phyloP scores from a whole-genome alignment of 176 grass and related monocot species.

The Triticum timopheevii region DNA sequence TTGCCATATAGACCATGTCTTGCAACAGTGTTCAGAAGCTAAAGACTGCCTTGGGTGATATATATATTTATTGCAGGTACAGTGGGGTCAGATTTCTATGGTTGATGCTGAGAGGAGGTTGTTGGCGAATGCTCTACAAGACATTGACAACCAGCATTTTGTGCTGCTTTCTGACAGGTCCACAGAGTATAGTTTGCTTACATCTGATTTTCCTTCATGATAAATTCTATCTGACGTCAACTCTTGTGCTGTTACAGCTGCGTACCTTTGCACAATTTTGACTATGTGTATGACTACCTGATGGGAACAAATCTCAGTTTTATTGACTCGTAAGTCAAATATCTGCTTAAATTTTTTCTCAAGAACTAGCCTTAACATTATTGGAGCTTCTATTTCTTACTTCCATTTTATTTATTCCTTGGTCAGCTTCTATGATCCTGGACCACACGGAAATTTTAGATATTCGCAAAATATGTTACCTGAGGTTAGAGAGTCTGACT shows the following conservation, averaged over 20 bases:
- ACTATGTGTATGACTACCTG: slow-evolving; percentile 86
- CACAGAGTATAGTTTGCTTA: slow-evolving; percentile 2
- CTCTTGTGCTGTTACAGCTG: slow-evolving; percentile 56
- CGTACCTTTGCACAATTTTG: slow-evolving; percentile 94
- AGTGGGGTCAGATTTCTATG: slow-evolving; percentile 97
- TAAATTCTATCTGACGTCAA: slow-evolving; percentile 26
- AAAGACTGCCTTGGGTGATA: background rate
- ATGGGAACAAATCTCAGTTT: slow-evolving; percentile 87
- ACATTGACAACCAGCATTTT: slow-evolving; percentile 91
- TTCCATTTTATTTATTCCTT: slow-evolving; percentile 30
- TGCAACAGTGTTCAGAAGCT: background rate
- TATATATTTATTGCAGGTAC: slow-evolving; percentile 48
- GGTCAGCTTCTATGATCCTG: slow-evolving; percentile 90
- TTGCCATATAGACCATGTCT: background rate
- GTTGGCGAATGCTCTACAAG: slow-evolving; percentile 80
- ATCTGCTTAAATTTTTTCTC: background rate
- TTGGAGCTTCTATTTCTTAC: background rate
- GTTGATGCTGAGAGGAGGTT: slow-evolving; percentile 95
- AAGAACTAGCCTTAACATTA: background rate
- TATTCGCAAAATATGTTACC: slow-evolving; percentile 88
- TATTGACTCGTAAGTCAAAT: slow-evolving; percentile 71
- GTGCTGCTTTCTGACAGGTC: slow-evolving; percentile 96
- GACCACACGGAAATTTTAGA: slow-evolving; percentile 92
- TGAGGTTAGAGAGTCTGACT: slow-evolving; percentile 68
- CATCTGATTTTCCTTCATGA: slow-evolving; percentile 11